Percentiles rank a stretch among this genome's conserved stretches.
Evolutionary conservation across 306 rosid species (phyloP).

Genomic region (Rubus idaeus): DNA sequence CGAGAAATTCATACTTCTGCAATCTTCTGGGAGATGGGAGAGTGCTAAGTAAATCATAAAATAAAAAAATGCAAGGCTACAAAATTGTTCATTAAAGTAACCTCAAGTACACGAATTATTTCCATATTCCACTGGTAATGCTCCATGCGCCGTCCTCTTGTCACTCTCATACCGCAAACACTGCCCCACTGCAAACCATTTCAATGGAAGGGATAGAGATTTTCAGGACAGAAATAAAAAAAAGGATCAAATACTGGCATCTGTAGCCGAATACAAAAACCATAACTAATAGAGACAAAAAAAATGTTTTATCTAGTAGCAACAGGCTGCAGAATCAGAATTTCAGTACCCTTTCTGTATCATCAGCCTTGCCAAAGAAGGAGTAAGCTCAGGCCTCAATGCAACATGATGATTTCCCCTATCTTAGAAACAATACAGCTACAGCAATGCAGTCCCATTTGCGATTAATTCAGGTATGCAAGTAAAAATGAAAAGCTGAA

Average conservation of each 20-base stretch:
- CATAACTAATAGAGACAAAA: slow-evolving; percentile 4
- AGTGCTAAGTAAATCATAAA: background rate
- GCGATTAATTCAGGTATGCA: too few relatives aligned
- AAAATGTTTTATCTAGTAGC: slow-evolving; percentile 4
- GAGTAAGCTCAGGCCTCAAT: slow-evolving; percentile 94
- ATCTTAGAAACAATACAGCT: slow-evolving; percentile 98
- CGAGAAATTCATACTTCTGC: background rate
- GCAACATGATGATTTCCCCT: slow-evolving; percentile 96
- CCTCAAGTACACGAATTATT: slow-evolving; percentile 84
- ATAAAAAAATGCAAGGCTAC: background rate
- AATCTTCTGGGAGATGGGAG: too few relatives aligned
- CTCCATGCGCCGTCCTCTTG: slow-evolving; percentile 93
- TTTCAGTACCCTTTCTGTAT: slow-evolving; percentile 82
- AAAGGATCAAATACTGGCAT: slow-evolving; percentile 46
- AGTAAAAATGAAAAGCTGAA: too few relatives aligned
- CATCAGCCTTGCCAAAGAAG: slow-evolving; percentile 94
- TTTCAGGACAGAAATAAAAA: slow-evolving; percentile 55
- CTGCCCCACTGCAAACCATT: slow-evolving; percentile 97
- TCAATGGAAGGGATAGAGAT: slow-evolving; percentile 82
- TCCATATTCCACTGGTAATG: slow-evolving; percentile 99
- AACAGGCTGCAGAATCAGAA: slow-evolving; percentile 29
- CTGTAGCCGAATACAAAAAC: slow-evolving; percentile 16
- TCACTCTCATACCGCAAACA: slow-evolving; percentile 99
- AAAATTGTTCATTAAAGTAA: slow-evolving; percentile 50
- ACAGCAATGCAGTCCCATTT: slow-evolving; percentile 21